These are phyloP conservation scores for Pseudocercospora vitis DNA, from an alignment of 2,329 filamentous ascomycete species.

Conservation along the genomic window DNA sequence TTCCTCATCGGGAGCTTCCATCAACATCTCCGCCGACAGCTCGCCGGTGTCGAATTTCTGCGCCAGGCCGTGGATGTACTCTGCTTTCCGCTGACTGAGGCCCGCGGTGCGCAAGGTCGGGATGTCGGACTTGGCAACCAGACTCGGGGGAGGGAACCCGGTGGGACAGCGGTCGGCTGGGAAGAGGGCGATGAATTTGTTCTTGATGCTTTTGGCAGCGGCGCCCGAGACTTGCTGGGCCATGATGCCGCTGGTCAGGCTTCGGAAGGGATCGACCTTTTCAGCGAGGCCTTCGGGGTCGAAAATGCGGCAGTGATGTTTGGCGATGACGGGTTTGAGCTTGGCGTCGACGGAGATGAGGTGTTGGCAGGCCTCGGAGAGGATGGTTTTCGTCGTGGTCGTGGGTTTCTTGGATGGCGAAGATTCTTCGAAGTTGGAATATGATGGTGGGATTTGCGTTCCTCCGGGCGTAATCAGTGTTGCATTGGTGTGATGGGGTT, in stretches of 20 bases:
- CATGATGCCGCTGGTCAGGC: slow-evolving; percentile 82
- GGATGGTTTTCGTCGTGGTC: slow-evolving; percentile 56
- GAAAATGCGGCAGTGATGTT: slow-evolving; percentile 76
- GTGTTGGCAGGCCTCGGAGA: slow-evolving; percentile 73
- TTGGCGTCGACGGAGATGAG: slow-evolving; percentile 69
- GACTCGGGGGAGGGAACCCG: slow-evolving; percentile 71
- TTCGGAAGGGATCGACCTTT: slow-evolving; percentile 82
- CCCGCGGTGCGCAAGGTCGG: slow-evolving; percentile 76
- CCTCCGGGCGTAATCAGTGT: slow-evolving; percentile 70
- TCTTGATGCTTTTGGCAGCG: slow-evolving; percentile 84
- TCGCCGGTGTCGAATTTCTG: slow-evolving; percentile 76
- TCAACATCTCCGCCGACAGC: slow-evolving; percentile 72
- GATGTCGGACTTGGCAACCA: slow-evolving; percentile 66
- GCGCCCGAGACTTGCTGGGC: slow-evolving; percentile 95
- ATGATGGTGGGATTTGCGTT: slow-evolving; percentile 59
- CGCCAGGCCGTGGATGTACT: slow-evolving; percentile 86
- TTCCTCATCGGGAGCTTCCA: slow-evolving; percentile 79
- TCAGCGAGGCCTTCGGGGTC: slow-evolving; percentile 79
- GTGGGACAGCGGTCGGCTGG: slow-evolving; percentile 32
- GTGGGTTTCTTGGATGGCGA: slow-evolving; percentile 41
- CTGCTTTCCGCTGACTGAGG: slow-evolving; percentile 89
- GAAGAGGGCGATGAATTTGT: slow-evolving; percentile 78
- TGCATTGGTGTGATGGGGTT: slow-evolving; percentile 67
- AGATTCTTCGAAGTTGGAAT: slow-evolving; percentile 41
- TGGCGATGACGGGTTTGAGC: slow-evolving; percentile 69